Conservation (phyloP, 805 yeast species). For the Hanseniaspora valbyensis region DNA sequence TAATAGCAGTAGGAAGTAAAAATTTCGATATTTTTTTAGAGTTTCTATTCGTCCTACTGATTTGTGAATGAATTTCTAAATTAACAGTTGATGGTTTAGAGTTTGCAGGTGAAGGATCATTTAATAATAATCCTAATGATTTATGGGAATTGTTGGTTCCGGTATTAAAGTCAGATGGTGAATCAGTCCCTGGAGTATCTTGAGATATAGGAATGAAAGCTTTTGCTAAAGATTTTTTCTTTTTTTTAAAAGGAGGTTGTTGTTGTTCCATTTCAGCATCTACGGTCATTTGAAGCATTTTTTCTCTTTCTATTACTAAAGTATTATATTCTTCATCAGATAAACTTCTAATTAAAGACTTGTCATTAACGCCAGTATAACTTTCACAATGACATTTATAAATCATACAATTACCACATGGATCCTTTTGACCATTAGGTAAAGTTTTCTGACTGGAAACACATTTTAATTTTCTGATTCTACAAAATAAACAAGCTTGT, state of each 20-base stretch:
- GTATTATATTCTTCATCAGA: background rate
- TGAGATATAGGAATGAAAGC: too few relatives aligned
- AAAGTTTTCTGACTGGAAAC: background rate
- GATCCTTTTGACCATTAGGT: slow-evolving; percentile 5
- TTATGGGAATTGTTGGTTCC: too few relatives aligned
- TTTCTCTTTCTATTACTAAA: background rate
- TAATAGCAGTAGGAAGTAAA: background rate
- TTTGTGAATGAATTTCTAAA: too few relatives aligned
- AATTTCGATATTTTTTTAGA: background rate
- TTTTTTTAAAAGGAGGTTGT: background rate
- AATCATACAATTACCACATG: slow-evolving; percentile 13
- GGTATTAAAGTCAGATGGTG: too few relatives aligned
- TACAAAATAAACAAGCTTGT: slow-evolving; percentile 11
- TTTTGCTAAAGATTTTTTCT: background rate
- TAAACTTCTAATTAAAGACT: background rate
- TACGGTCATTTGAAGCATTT: background rate
- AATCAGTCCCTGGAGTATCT: too few relatives aligned
- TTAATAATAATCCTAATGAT: too few relatives aligned
- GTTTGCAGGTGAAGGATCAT: too few relatives aligned
- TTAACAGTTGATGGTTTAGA: too few relatives aligned
- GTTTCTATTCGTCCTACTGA: too few relatives aligned
- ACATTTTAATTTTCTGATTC: slow-evolving; percentile 14
- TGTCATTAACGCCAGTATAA: slow-evolving; percentile 2
- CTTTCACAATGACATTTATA: slow-evolving; percentile 8
- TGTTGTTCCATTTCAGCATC: background rate